These are phyloP conservation scores for Aureobasidium sp. DNA, from an alignment of 2,329 filamentous ascomycete genomes.

Conservation along the genomic window DNA sequence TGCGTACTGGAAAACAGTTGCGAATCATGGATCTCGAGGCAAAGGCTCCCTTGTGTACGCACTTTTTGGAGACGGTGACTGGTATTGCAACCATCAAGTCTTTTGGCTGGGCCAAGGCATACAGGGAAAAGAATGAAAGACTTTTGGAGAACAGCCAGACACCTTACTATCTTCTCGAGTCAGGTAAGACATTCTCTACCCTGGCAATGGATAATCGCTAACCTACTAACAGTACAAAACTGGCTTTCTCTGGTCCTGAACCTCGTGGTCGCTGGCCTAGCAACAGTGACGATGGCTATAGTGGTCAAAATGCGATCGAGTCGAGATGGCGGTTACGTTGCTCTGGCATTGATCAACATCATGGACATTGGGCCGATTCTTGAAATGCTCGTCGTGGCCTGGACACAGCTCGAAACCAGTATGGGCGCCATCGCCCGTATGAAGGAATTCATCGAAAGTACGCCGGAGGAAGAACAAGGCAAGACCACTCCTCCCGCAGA, in stretches of 20 bases:
- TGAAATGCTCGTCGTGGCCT: constrained; percentile 44
- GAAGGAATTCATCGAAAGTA: constrained; percentile 44
- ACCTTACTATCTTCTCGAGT: constrained; percentile 41
- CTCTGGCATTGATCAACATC: constrained; percentile 48
- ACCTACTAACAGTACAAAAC: constrained; percentile 29
- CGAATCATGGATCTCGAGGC: constrained; percentile 49
- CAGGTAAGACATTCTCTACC: constrained; percentile 12
- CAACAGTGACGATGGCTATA: constrained; percentile 24
- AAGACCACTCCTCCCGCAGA: constrained; percentile 58
- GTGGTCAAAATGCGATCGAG: constrained; percentile 34
- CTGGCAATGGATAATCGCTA: neutral
- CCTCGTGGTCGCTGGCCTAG: constrained; percentile 32
- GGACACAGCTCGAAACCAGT: constrained; percentile 53
- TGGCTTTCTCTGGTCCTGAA: constrained; percentile 39
- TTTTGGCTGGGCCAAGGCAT: constrained; percentile 40
- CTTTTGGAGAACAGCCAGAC: constrained; percentile 37
- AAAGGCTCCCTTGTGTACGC: constrained; percentile 44
- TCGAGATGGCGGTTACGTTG: constrained; percentile 44
- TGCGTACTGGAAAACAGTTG: constrained; percentile 42
- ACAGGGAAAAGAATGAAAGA: constrained; percentile 32
- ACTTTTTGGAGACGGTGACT: constrained; percentile 45
- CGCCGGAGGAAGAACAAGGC: constrained; percentile 46
- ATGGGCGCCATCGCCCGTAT: constrained; percentile 52
- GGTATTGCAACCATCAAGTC: constrained; percentile 47
- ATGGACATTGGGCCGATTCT: constrained; percentile 48